Evolutionary conservation across 2,329 filamentous ascomycete species (phyloP).

Genomic region (Colletotrichum brevisporum): DNA sequence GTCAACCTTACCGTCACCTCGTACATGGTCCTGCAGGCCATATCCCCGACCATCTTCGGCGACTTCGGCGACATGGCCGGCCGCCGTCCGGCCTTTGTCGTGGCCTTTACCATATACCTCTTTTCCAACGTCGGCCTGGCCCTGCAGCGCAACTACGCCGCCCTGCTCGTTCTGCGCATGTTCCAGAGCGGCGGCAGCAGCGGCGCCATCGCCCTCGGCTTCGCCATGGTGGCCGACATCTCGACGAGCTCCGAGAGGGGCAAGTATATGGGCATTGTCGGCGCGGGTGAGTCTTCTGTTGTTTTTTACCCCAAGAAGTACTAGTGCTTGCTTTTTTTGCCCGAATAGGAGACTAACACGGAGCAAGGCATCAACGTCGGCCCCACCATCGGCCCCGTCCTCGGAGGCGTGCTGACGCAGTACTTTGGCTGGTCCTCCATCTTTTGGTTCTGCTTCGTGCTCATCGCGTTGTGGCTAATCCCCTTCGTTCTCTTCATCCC

Average conservation of each 20-base stretch:
- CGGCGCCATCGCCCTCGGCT: constrained; percentile 79
- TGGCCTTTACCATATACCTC: constrained; percentile 70
- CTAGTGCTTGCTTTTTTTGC: too few relatives aligned
- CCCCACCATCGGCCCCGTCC: constrained; percentile 69
- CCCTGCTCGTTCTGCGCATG: constrained; percentile 72
- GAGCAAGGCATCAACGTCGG: constrained; percentile 64
- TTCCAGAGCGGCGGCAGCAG: constrained; percentile 76
- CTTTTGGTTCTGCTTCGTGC: constrained; percentile 78
- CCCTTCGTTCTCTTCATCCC: constrained; percentile 71
- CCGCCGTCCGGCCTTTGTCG: constrained; percentile 72
- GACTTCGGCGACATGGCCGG: constrained; percentile 74
- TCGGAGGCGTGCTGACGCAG: constrained; percentile 75
- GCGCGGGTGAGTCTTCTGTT: constrained; percentile 52
- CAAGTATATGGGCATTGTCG: constrained; percentile 79
- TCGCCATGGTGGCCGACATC: constrained; percentile 80
- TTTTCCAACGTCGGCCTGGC: constrained; percentile 72
- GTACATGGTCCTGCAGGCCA: constrained; percentile 75
- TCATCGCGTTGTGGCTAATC: constrained; percentile 64
- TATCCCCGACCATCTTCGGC: constrained; percentile 73
- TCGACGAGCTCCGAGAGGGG: constrained; percentile 78
- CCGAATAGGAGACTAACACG: background rate
- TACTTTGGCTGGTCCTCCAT: constrained; percentile 77
- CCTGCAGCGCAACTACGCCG: constrained; percentile 69
- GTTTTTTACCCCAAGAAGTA: too few relatives aligned
- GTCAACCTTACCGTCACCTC: constrained; percentile 69